Evolutionary conservation across 2,329 filamentous ascomycete species (phyloP).

Genomic region (Tolypocladium paradoxum): DNA sequence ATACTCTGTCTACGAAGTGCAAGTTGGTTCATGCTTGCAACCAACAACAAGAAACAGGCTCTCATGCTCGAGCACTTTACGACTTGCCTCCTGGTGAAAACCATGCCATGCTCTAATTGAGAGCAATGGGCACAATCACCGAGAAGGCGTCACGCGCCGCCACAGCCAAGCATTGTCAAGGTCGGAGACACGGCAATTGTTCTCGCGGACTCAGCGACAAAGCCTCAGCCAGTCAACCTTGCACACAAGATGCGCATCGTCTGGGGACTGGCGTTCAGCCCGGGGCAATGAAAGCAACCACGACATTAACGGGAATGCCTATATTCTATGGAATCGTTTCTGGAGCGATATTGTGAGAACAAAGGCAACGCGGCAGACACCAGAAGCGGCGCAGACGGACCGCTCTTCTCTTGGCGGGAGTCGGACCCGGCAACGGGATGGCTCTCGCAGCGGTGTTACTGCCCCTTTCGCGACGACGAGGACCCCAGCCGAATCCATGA

Average conservation of each 20-base stretch:
- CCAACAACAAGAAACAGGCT: no score
- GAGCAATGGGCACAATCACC: neutral
- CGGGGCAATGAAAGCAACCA: neutral
- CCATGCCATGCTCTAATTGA: no score
- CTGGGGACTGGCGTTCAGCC: neutral
- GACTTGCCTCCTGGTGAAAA: no score
- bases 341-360: no score
- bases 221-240: neutral
- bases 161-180: neutral
- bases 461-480: constrained; percentile 32
- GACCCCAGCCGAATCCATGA: constrained; percentile 27
- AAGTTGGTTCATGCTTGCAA: no score
- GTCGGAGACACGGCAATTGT: neutral
- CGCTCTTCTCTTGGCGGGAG: constrained; percentile 38
- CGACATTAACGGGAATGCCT: no score
- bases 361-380: neutral
- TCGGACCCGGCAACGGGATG: constrained; percentile 37
- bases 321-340: no score
- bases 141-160: neutral
- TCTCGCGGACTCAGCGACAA: neutral
- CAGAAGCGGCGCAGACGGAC: neutral
- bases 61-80: no score
- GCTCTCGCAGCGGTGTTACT: constrained; percentile 53
- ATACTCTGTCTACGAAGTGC: no score
- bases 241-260: neutral